Evolutionary conservation across 305 asterid genomes (phyloP).

Genomic region (Solanum hybrid): DNA sequence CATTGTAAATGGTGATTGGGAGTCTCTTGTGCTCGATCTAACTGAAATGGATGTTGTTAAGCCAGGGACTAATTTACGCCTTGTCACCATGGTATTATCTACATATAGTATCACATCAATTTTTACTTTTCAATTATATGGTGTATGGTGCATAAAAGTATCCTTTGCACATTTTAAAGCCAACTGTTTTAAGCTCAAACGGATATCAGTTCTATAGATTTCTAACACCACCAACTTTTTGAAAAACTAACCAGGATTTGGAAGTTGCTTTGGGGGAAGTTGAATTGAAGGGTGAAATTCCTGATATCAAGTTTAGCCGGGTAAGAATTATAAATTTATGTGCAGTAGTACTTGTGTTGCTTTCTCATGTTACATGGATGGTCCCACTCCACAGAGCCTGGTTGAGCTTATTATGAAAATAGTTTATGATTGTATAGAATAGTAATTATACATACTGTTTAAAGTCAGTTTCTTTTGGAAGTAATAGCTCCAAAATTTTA

Average conservation of each 20-base stretch:
- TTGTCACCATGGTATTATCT: conserved; percentile 69
- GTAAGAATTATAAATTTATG: conserved; percentile 37
- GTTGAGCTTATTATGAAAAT: background rate
- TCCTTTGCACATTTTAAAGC: background rate
- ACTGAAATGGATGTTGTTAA: conserved; percentile 78
- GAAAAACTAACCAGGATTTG: conserved; percentile 47
- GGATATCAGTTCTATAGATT: background rate
- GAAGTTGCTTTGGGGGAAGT: conserved; percentile 70
- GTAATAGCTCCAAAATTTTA: background rate
- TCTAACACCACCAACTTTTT: background rate
- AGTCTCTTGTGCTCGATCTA: conserved; percentile 71
- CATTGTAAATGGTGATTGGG: conserved; percentile 94
- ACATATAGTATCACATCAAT: background rate
- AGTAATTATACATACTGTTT: background rate
- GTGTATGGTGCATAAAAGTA: background rate
- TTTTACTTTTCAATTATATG: background rate
- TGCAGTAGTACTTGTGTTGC: conserved; percentile 5
- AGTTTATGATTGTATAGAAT: background rate
- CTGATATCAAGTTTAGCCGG: conserved; percentile 82
- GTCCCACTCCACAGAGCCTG: background rate
- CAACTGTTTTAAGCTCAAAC: background rate
- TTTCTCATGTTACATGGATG: background rate
- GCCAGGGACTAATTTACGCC: conserved; percentile 72
- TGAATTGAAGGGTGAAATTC: conserved; percentile 58
- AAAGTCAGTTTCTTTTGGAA: background rate